Evolutionary conservation across 768 basidiomycete species (phyloP).

Genomic region (Leccinellum luteum): DNA sequence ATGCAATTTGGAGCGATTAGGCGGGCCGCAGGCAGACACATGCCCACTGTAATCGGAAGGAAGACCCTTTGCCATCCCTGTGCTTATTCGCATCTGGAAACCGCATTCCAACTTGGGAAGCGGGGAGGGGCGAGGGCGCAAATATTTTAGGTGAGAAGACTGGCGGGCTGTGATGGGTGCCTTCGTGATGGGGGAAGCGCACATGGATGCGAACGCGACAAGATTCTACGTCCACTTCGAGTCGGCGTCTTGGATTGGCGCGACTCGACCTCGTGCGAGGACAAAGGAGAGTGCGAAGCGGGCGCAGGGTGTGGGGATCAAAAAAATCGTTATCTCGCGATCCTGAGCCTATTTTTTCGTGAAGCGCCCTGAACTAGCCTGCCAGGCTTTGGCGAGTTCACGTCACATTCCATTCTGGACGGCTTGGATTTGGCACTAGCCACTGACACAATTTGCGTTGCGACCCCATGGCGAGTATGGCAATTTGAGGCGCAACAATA

Average conservation of each 20-base stretch:
- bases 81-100: slow-evolving; percentile 16
- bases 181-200: slow-evolving; percentile 18
- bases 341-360: slow-evolving; percentile 16
- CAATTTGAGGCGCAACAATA: slow-evolving; percentile 3
- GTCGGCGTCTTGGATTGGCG: slow-evolving; percentile 27
- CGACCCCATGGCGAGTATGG: slow-evolving; percentile 2
- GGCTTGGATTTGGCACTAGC: slow-evolving; percentile 1
- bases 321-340: slow-evolving; percentile 34
- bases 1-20: slow-evolving; percentile 23
- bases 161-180: slow-evolving; percentile 13
- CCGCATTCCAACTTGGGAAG: slow-evolving; percentile 12
- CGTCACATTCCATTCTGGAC: slow-evolving; percentile 24
- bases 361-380: slow-evolving; percentile 13
- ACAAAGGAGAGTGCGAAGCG: slow-evolving; percentile 6
- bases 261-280: slow-evolving; percentile 13
- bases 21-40: slow-evolving; percentile 32
- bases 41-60: slow-evolving; percentile 19
- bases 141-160: slow-evolving; percentile 11
- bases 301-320: slow-evolving; percentile 1
- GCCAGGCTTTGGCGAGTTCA: slow-evolving; percentile 18
- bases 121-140: slow-evolving; percentile 6
- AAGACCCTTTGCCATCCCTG: slow-evolving; percentile 26
- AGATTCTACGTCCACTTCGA: background rate
- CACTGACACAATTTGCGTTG: slow-evolving; percentile 9
- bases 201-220: background rate